Base-by-base conservation (phyloP, 202 grass and related monocot genomes). In the Schoenoplectus tabernaemontani region DNA sequence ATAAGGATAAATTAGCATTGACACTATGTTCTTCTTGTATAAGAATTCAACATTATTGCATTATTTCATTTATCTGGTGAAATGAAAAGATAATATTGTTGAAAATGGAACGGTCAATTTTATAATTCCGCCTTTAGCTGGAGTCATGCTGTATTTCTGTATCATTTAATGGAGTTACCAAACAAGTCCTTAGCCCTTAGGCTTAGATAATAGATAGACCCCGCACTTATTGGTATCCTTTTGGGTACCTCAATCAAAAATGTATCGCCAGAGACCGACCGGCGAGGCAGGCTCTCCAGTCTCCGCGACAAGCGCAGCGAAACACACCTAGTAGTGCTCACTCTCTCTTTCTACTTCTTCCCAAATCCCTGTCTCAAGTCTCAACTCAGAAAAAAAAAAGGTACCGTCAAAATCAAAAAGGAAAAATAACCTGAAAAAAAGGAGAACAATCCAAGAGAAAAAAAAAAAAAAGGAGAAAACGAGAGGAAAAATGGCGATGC, bases 141-240 rank as follows among this genome's bases (percentile, higher is more conserved):
- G n/a, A n/a, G 17, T 60, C 28, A 32, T 61, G 24, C 59, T 61
- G 1, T 32, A 32, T 32, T 61, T 32, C 83, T 92, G 88, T 85
- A 24, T 10, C 10, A 63, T 34, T 63, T 0, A 63, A 63, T 63
- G 28, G 12, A 15, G 13, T 63, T 63, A 63, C 67, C 67, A 71
- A 48, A 48, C 20, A 30, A 48, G 41, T 50, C 23, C 67, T 48
- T 30, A 15, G 0, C 22, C 84, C 85, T 93, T 51, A 19, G 69
- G n/a, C 69, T 15, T 24, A 33, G 85, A 79, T 69, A 87, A 82
- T 81, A 64, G 85, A 83, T 87, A 87, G 90, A 90, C 82, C 19
- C 34, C 53, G 70, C 28, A 75, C 28, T 54, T 51, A 51, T 19
- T 74, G 69, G 69, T 34, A 74, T 15, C 4, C 2, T 53, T 74